A percentile compares a stretch with the other conserved stretches of the same genome.
Conservation (phyloP, 2,329 filamentous ascomycete species). For the Fusarium praegraminearum region DNA sequence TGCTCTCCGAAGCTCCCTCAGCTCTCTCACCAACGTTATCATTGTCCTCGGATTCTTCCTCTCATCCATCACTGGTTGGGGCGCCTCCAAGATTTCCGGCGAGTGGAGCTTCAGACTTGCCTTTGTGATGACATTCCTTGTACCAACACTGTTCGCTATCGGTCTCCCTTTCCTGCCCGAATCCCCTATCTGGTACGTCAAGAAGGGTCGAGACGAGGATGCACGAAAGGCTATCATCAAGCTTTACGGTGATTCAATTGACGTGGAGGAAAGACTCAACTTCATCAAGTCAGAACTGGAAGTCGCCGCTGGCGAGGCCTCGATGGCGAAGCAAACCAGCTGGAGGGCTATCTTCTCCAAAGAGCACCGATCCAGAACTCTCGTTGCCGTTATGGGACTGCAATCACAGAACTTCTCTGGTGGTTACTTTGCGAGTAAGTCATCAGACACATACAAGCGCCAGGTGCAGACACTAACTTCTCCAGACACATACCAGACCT, state of each 20-base stretch:
- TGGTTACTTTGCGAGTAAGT: slow-evolving; percentile 49
- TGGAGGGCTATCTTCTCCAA: slow-evolving; percentile 50
- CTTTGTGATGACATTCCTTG: slow-evolving; percentile 48
- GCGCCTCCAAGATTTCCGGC: slow-evolving; percentile 45
- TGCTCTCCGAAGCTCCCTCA: slow-evolving; percentile 45
- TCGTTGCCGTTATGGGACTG: slow-evolving; percentile 46
- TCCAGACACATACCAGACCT: slow-evolving; percentile 48
- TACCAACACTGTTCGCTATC: slow-evolving; percentile 43
- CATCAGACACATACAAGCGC: fast-evolving
- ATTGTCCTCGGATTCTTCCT: slow-evolving; percentile 49
- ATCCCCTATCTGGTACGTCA: slow-evolving; percentile 49
- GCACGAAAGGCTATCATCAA: slow-evolving; percentile 46
- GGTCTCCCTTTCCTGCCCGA: slow-evolving; percentile 46
- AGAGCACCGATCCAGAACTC: slow-evolving; percentile 44
- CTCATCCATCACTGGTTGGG: slow-evolving; percentile 47
- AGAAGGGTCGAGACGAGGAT: slow-evolving; percentile 47
- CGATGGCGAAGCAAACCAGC: slow-evolving; percentile 45
- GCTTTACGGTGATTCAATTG: slow-evolving; percentile 38
- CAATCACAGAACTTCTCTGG: slow-evolving; percentile 50
- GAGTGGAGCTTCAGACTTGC: slow-evolving; percentile 47
- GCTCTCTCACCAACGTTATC: slow-evolving; percentile 49
- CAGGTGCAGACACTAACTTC: neutral
- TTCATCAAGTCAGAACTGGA: slow-evolving; percentile 48
- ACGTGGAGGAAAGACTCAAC: slow-evolving; percentile 42
- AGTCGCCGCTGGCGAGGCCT: slow-evolving; percentile 40